Base-by-base conservation (phyloP, 352 stramenopile genomes). In the Thraustotheca clavata region DNA sequence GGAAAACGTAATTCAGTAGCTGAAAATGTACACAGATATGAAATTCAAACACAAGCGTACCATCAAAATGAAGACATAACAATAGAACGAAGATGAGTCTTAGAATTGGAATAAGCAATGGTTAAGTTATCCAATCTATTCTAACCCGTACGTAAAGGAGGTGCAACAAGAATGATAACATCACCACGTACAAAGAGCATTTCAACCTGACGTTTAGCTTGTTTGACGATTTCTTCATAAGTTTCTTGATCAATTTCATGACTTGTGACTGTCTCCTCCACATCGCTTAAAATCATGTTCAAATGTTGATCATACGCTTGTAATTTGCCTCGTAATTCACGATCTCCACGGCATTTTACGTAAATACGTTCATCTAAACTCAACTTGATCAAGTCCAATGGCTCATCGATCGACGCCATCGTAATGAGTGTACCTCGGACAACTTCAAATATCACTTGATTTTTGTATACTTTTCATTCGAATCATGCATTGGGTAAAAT, bases 181-280 rank as follows among this genome's bases (percentile, higher is more conserved):
- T 99, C 97, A 40, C 97, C 97, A 39, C 97, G 83, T 48, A 99
- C 94, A 85, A 99, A 99, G 9, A 99, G 88, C 96, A 99, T 99
- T 67, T 98, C 95, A 69, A 99, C 91, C 59, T 77, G 77, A 71
- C 97, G 86, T 70, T 97, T 98, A 61, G 84, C 95, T 71, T 95
- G 88, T 75, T 95, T 93, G 66, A 96, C 89, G 68, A 99, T 97
- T 79, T 98, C 94, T 78, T 99, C 96, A 69, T 97, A 97, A 8
- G 96, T 99, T 77, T 99, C 94, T 69, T 96, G 86, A 73, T 99
- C 96, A 50, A 98, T 79, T 73, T 99, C 96, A 63, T 95, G 86
- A 33, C 83, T 94, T 14, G 94, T 98, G 39, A 99, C 96, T 24
- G 96, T 99, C 81, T 99, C 97, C 73, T 99, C 96, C 18, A 99